phyloP scores from a whole-genome alignment of 1,284 basidiomycete genomes.

The Cystobasidiaceae sp. region DNA sequence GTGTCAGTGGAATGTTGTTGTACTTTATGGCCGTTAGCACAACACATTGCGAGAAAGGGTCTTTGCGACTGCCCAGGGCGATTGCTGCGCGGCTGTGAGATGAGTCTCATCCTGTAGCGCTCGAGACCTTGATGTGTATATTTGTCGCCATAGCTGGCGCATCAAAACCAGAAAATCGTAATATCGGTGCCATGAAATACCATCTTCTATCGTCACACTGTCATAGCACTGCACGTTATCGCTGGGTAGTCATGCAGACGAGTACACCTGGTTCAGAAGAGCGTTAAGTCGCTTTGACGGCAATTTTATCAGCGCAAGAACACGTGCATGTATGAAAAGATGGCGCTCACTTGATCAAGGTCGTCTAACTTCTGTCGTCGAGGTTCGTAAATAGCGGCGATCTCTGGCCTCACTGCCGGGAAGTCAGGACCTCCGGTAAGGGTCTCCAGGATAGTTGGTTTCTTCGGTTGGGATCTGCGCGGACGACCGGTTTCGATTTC shows the following conservation, averaged over 20 bases:
- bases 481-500: not conserved
- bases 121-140: too few relatives aligned
- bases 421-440: not conserved
- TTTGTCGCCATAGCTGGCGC: too few relatives aligned
- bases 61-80: too few relatives aligned
- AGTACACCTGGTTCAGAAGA: slow-evolving; percentile 5
- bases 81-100: too few relatives aligned
- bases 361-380: not conserved
- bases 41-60: not conserved
- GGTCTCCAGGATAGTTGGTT: not conserved
- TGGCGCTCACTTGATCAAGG: slow-evolving; percentile 1
- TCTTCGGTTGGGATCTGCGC: not conserved
- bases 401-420: not conserved
- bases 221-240: too few relatives aligned
- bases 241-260: not conserved
- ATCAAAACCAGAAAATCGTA: too few relatives aligned
- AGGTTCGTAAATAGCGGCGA: slow-evolving; percentile 4
- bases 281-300: slow-evolving; percentile 3
- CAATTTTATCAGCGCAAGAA: not conserved
- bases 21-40: not conserved
- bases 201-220: too few relatives aligned
- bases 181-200: too few relatives aligned
- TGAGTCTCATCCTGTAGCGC: too few relatives aligned
- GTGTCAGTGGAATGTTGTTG: not conserved
- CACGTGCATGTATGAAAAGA: not conserved